Base-by-base conservation (phyloP, 2,329 filamentous ascomycete species). In the Huntiella moniliformis region DNA sequence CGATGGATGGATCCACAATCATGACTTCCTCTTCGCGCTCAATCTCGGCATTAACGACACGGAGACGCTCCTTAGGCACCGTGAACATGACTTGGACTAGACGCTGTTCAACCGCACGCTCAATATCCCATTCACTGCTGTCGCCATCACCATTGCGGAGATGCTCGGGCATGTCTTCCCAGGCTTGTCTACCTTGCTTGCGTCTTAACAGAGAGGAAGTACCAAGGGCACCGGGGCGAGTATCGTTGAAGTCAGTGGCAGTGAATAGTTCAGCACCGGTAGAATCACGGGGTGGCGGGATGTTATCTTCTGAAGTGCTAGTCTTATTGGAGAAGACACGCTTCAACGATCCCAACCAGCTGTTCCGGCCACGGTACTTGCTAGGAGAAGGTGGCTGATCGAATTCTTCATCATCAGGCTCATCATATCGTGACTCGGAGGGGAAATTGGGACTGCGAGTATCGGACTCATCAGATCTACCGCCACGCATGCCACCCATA, bases 81-180 rank as follows among this genome's bases (percentile, higher is more conserved):
- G 88, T 95, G 60, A 94, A 96, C 74, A 93, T 91, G 56, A 85
- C 73, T 60, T 87, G 82, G 50, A 87, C 81, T 6, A 82, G 66
- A 16, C 80, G 64, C 49, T 72, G 72, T 61, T 84, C 77, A 1
- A 80, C 73, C 2, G 81, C 80, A 46, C 71, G 67, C 58, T 87
- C 82, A 35, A 87, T 74, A 54, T 86, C 82, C 81, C 81, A 83
- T 46, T 85, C 79, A 59, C 74, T 77, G 46, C 80, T 75, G 31
- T 65, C 63, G 5, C 32, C 42, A 11, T 42, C 45, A 4, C 46
- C 46, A 8, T 51, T 51, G 11, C 42, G 45, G 7, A 53, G 53
- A n/a, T 54, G 53, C 3, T 55, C 59, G 4, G 52, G 57, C 47
- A 49, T 49, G 34, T 46, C 47, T 51, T 71, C 67, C 71, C 72